These are phyloP conservation scores for Trichoderma endophyticum DNA, from an alignment of 2,329 filamentous ascomycete species.

Conservation along the genomic window DNA sequence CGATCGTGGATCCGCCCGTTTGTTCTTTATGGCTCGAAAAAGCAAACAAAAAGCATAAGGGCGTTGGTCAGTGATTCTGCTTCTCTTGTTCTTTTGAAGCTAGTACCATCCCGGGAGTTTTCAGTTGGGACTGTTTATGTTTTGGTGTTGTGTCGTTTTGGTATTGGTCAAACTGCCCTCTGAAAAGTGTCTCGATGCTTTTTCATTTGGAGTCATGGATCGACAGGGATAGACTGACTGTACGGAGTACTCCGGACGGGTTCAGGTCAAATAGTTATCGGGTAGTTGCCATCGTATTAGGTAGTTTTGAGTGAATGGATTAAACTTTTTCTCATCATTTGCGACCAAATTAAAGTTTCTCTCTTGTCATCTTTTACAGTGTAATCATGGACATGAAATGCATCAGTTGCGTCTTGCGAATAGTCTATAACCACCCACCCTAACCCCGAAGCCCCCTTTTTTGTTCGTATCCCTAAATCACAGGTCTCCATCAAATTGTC, in stretches of 20 bases:
- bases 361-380: background rate
- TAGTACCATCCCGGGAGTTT: background rate
- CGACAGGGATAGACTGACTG: constrained; percentile 10
- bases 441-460: background rate
- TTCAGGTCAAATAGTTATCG: background rate
- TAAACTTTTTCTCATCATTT: background rate
- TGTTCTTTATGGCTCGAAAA: background rate
- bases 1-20: background rate
- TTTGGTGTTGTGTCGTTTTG: background rate
- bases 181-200: background rate
- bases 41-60: background rate
- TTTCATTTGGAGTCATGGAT: constrained; percentile 7
- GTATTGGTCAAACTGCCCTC: background rate
- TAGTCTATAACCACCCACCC: background rate
- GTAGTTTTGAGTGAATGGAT: background rate
- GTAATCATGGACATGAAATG: background rate
- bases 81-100: background rate
- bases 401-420: constrained; percentile 1
- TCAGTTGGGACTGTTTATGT: background rate
- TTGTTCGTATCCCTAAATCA: background rate
- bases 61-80: constrained; percentile 2
- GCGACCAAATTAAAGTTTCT: background rate
- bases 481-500: constrained; percentile 65
- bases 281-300: background rate
- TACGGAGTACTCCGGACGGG: constrained; percentile 8